Conservation (phyloP, 192 early-diverging fungal genomes). For the Podila verticillata region DNA sequence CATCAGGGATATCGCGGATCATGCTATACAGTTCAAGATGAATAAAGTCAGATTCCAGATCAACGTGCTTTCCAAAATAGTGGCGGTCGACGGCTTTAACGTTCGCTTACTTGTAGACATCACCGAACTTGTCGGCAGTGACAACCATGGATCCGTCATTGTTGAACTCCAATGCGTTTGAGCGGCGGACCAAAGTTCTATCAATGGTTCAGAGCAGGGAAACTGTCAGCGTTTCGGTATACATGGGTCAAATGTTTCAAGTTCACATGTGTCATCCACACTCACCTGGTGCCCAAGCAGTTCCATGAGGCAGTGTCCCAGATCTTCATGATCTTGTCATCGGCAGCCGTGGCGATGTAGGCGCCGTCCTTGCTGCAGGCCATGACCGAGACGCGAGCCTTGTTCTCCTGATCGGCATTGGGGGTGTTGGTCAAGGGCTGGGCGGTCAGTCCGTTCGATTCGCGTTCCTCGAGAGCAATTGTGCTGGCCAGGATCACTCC, state of each 20-base stretch:
- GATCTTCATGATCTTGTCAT: constrained; percentile 74
- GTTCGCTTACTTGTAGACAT: constrained; percentile 79
- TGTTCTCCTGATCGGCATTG: constrained; percentile 29
- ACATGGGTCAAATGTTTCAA: background rate
- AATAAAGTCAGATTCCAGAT: background rate
- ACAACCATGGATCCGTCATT: constrained; percentile 69
- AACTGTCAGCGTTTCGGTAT: background rate
- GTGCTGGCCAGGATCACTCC: constrained; percentile 26
- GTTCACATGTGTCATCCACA: background rate
- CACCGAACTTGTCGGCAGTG: constrained; percentile 96
- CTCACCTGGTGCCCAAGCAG: constrained; percentile 52
- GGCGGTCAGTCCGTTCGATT: constrained; percentile 13
- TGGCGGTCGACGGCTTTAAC: background rate
- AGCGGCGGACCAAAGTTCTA: constrained; percentile 73
- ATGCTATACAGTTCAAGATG: constrained; percentile 8
- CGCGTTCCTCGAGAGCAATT: constrained; percentile 23
- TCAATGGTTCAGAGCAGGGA: background rate
- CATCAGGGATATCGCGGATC: constrained; percentile 38
- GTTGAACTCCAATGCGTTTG: constrained; percentile 79
- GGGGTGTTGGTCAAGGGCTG: constrained; percentile 43
- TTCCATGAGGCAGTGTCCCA: constrained; percentile 73
- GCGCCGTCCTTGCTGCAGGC: constrained; percentile 66
- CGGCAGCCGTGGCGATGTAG: constrained; percentile 69
- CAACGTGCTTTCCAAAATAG: background rate
- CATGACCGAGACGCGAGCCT: constrained; percentile 56